phyloP scores from a whole-genome alignment of 257 asterid species.

The Capsicum chinense region DNA sequence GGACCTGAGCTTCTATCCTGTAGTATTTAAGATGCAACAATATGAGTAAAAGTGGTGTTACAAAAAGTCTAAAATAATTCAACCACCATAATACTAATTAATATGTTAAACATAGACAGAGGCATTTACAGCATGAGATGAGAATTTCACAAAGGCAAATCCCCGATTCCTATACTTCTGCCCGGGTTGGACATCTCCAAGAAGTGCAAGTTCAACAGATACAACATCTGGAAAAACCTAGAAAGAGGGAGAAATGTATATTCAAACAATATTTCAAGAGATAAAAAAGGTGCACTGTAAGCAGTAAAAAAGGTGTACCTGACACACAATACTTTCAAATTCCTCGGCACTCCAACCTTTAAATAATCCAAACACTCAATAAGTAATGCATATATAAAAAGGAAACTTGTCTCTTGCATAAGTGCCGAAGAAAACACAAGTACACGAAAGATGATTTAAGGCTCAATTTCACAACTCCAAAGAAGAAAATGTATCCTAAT shows the following conservation, averaged over 20 bases:
- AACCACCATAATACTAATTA: slow-evolving; percentile 26
- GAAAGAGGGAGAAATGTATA: not conserved
- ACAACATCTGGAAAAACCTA: slow-evolving; percentile 81
- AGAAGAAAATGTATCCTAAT: slow-evolving; percentile 9
- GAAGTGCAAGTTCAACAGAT: slow-evolving; percentile 69
- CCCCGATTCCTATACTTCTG: slow-evolving; percentile 83
- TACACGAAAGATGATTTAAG: not conserved
- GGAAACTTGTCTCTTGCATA: not conserved
- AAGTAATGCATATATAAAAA: slow-evolving; percentile 33
- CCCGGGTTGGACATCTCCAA: slow-evolving; percentile 56
- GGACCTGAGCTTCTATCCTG: slow-evolving; percentile 89
- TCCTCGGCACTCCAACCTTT: slow-evolving; percentile 85
- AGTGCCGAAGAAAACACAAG: slow-evolving; percentile 19
- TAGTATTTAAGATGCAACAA: slow-evolving; percentile 73
- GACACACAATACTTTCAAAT: slow-evolving; percentile 66
- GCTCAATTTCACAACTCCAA: not conserved
- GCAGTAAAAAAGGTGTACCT: slow-evolving; percentile 56
- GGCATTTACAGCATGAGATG: slow-evolving; percentile 80
- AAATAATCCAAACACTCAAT: slow-evolving; percentile 35
- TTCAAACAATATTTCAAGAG: slow-evolving; percentile 18
- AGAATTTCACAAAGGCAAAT: slow-evolving; percentile 83
- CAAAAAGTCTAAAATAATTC: slow-evolving; percentile 23
- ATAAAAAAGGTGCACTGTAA: not conserved
- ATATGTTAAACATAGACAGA: slow-evolving; percentile 32
- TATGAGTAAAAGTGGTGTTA: slow-evolving; percentile 53